phyloP scores from a whole-genome alignment of 352 stramenopile genomes.

The Globisporangium abappressorium region DNA sequence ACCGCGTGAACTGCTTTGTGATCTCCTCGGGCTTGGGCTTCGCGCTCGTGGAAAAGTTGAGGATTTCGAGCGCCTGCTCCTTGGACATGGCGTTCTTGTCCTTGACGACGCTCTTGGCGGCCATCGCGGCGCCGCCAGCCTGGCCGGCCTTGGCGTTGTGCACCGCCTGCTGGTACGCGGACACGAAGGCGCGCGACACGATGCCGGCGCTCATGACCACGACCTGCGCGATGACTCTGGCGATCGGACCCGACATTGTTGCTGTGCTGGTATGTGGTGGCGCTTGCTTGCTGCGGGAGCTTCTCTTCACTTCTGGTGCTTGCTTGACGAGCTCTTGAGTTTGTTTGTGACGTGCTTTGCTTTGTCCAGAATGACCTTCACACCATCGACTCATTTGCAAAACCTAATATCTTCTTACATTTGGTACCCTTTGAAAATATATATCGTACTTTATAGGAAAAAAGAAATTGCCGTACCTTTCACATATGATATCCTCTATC shows the following conservation, averaged over 20 bases:
- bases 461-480: background rate
- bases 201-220: constrained; percentile 81
- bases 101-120: constrained; percentile 51
- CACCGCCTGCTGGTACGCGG: constrained; percentile 86
- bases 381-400: background rate
- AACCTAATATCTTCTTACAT: background rate
- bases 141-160: constrained; percentile 84
- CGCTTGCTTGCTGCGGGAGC: constrained; percentile 8
- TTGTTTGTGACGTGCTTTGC: background rate
- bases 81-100: constrained; percentile 78
- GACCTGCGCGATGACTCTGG: constrained; percentile 80
- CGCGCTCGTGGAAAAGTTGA: constrained; percentile 69
- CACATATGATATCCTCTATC: background rate
- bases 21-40: constrained; percentile 57
- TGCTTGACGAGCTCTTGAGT: too few species aligned
- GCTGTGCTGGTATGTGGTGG: background rate
- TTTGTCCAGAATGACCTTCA: constrained; percentile 1
- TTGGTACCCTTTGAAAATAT: background rate
- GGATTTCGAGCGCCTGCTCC: constrained; percentile 75
- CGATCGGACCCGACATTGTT: constrained; percentile 77
- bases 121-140: constrained; percentile 42
- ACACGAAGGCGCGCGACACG: constrained; percentile 84
- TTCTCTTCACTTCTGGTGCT: constrained; percentile 1
- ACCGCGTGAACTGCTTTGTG: constrained; percentile 83
- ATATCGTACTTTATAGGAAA: background rate